Conservation (phyloP, 192 early-diverging fungal species). For the Backusella psychrophila region DNA sequence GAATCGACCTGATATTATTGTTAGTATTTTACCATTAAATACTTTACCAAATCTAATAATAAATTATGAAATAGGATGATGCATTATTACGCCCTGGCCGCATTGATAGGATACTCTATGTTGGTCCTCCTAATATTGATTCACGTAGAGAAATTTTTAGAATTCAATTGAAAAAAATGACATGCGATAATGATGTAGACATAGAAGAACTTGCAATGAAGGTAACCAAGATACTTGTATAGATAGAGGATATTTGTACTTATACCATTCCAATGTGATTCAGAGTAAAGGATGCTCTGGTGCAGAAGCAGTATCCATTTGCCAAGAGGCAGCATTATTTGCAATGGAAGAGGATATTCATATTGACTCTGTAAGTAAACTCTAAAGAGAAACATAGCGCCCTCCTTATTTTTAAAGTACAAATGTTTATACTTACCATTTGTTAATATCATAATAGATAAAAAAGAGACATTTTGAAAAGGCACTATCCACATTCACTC, state of each 20-base stretch:
- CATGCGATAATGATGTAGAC: conserved; percentile 66
- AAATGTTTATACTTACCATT: background rate
- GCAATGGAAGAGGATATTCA: conserved; percentile 86
- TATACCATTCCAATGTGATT: background rate
- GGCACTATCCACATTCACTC: conserved; percentile 58
- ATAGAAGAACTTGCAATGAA: conserved; percentile 57
- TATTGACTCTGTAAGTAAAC: conserved; percentile 32
- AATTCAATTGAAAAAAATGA: conserved; percentile 74
- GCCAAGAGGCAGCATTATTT: conserved; percentile 89
- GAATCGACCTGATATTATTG: conserved; percentile 95
- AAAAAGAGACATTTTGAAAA: conserved; percentile 60
- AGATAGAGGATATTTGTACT: background rate
- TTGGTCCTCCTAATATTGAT: conserved; percentile 80
- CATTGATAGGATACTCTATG: conserved; percentile 93
- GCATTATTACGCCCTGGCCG: conserved; percentile 92
- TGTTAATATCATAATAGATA: conserved; percentile 33
- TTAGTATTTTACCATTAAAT: conserved; percentile 22
- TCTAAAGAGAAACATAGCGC: background rate
- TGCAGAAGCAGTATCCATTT: conserved; percentile 89
- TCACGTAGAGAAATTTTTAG: conserved; percentile 80
- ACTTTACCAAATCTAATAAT: background rate
- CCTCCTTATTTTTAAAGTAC: no score
- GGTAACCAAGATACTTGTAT: conserved; percentile 29
- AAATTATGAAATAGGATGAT: conserved; percentile 57
- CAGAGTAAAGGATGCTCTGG: conserved; percentile 91